These are phyloP conservation scores for Juncus effusus DNA, from an alignment of 176 grass and related monocot genomes.

Conservation along the genomic window DNA sequence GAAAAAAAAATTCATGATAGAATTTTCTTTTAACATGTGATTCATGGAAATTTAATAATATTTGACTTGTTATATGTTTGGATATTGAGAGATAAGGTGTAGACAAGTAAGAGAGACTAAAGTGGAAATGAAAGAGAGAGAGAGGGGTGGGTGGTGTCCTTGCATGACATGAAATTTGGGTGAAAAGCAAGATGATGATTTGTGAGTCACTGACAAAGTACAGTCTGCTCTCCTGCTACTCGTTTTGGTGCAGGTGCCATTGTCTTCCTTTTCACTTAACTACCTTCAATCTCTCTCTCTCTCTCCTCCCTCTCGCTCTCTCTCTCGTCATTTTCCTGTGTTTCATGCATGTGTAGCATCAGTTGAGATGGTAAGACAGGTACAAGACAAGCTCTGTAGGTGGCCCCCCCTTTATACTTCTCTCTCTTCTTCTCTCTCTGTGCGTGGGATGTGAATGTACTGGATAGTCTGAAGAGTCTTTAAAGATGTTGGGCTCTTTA, in stretches of 20 bases:
- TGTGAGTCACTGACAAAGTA: conserved; percentile 56
- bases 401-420: conserved; percentile 40
- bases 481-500: conserved; percentile 99
- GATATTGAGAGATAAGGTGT: conserved; percentile 5
- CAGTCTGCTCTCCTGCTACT: conserved; percentile 38
- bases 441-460: conserved; percentile 24
- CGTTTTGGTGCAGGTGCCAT: conserved; percentile 43
- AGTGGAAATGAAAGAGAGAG: conserved; percentile 25
- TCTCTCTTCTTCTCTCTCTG: conserved; percentile 54
- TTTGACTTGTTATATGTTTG: conserved; percentile 4
- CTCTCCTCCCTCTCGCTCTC: conserved; percentile 21
- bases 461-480: conserved; percentile 62
- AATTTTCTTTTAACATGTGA: too few relatives aligned
- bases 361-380: conserved; percentile 44
- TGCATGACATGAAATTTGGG: conserved; percentile 36
- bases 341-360: conserved; percentile 91
- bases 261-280: conserved; percentile 59
- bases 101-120: not conserved
- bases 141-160: not conserved
- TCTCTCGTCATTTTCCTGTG: conserved; percentile 58
- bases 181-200: conserved; percentile 36
- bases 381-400: conserved; percentile 83
- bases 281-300: conserved; percentile 66
- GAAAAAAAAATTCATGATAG: too few relatives aligned
- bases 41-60: not conserved